Percentiles rank a stretch among this genome's conserved stretches.
Evolutionary conservation across 352 stramenopile genomes (phyloP).

Genomic region (Pythium angustatum): DNA sequence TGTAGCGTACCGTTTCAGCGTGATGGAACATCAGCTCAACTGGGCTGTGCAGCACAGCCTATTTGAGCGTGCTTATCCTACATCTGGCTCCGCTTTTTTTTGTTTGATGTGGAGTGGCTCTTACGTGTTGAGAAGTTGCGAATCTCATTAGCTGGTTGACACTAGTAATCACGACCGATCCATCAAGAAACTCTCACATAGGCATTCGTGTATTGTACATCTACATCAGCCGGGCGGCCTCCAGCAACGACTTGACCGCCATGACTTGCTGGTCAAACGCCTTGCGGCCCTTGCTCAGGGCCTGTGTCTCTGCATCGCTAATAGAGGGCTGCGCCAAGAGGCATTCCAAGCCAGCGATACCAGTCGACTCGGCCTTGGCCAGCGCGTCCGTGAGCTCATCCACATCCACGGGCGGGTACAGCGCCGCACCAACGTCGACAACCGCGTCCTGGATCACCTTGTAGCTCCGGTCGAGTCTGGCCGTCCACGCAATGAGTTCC

Average conservation of each 20-base stretch:
- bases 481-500: constrained; percentile 72
- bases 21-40: too few relatives aligned
- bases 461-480: constrained; percentile 65
- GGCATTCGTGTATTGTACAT: constrained; percentile 26
- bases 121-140: too few relatives aligned
- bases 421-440: constrained; percentile 79
- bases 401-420: constrained; percentile 74
- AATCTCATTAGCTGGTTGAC: background rate
- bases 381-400: constrained; percentile 55
- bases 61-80: too few relatives aligned
- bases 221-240: constrained; percentile 29
- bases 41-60: too few relatives aligned
- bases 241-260: constrained; percentile 59
- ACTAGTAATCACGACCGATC: too few relatives aligned
- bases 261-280: constrained; percentile 61
- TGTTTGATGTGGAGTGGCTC: too few relatives aligned
- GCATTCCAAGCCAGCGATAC: constrained; percentile 43
- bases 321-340: constrained; percentile 58
- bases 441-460: constrained; percentile 58
- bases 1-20: too few relatives aligned
- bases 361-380: constrained; percentile 34
- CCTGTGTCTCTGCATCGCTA: constrained; percentile 34
- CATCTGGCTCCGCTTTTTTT: too few relatives aligned
- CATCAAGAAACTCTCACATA: constrained; percentile 1
- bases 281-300: constrained; percentile 43